These are phyloP conservation scores for Sclerotinia borealis DNA, from an alignment of 2,329 filamentous ascomycete species.

Conservation along the genomic window DNA sequence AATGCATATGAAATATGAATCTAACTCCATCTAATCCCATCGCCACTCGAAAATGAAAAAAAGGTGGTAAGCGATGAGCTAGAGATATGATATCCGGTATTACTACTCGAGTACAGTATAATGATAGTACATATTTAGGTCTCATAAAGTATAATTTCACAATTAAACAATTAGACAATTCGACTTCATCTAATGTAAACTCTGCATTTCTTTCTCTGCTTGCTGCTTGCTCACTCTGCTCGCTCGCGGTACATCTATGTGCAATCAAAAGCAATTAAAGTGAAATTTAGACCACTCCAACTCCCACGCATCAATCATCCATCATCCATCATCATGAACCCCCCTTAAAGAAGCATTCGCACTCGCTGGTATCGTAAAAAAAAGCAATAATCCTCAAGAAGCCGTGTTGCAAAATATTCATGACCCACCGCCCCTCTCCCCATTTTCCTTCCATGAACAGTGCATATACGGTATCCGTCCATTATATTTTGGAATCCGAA, in stretches of 20 bases:
- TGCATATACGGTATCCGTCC: not conserved
- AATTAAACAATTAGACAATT: too few relatives aligned
- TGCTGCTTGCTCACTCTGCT: not conserved
- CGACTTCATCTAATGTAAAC: not conserved
- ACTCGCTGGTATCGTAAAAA: slow-evolving; percentile 16
- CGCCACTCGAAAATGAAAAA: too few relatives aligned
- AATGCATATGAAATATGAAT: not conserved
- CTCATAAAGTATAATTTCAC: not conserved
- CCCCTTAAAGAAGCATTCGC: not conserved
- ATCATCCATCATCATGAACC: not conserved
- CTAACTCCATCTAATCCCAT: too few relatives aligned
- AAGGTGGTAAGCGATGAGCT: too few relatives aligned
- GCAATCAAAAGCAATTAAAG: not conserved
- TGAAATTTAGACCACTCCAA: not conserved
- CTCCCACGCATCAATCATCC: not conserved
- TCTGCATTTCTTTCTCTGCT: not conserved
- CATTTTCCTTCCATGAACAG: slow-evolving; percentile 1
- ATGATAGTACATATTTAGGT: too few relatives aligned
- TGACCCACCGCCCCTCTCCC: not conserved
- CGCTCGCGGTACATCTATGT: slow-evolving; percentile 1
- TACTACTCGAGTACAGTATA: too few relatives aligned
- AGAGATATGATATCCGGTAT: too few relatives aligned
- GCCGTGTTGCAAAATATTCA: not conserved
- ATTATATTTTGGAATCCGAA: not conserved
- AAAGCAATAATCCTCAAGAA: slow-evolving; percentile 7